phyloP scores from a whole-genome alignment of 768 basidiomycete genomes.

The Clavaria fumosa region DNA sequence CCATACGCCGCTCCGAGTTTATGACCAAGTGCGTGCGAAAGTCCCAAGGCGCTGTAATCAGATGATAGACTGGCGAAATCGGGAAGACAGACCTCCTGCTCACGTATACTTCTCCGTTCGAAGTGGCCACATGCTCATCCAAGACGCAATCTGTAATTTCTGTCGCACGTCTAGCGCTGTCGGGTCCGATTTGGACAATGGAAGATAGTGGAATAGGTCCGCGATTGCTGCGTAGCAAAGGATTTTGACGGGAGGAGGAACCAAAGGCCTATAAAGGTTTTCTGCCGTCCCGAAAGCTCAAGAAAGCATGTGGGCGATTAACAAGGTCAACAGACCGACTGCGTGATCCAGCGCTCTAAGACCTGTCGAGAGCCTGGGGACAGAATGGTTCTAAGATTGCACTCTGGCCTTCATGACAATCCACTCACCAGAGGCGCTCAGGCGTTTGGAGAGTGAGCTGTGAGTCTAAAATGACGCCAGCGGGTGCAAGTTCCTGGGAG shows the following conservation, averaged over 20 bases:
- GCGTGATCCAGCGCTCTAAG: slow-evolving; percentile 69
- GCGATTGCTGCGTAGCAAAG: slow-evolving; percentile 51
- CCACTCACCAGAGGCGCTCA: slow-evolving; percentile 49
- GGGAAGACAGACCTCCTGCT: slow-evolving; percentile 3
- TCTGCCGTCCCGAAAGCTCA: slow-evolving; percentile 28
- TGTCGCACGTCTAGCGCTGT: slow-evolving; percentile 42
- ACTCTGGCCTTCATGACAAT: slow-evolving; percentile 6
- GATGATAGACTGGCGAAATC: not conserved
- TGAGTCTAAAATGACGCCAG: slow-evolving; percentile 65
- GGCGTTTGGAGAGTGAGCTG: slow-evolving; percentile 61
- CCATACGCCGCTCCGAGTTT: slow-evolving; percentile 55
- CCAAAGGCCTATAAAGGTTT: slow-evolving; percentile 40
- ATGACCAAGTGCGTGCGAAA: slow-evolving; percentile 66
- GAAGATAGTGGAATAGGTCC: slow-evolving; percentile 63
- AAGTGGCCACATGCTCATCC: slow-evolving; percentile 69
- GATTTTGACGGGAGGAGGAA: slow-evolving; percentile 43
- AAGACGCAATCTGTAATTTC: slow-evolving; percentile 55
- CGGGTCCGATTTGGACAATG: slow-evolving; percentile 44
- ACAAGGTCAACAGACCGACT: slow-evolving; percentile 28
- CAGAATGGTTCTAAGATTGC: slow-evolving; percentile 6
- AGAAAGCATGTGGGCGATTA: not conserved
- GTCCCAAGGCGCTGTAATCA: slow-evolving; percentile 38
- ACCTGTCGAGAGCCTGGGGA: slow-evolving; percentile 57
- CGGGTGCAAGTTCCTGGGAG: slow-evolving; percentile 44
- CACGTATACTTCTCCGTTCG: slow-evolving; percentile 42